These are phyloP conservation scores for Eremothecium gossypii DNA, from an alignment of 1,139 yeast species.

Conservation along the genomic window DNA sequence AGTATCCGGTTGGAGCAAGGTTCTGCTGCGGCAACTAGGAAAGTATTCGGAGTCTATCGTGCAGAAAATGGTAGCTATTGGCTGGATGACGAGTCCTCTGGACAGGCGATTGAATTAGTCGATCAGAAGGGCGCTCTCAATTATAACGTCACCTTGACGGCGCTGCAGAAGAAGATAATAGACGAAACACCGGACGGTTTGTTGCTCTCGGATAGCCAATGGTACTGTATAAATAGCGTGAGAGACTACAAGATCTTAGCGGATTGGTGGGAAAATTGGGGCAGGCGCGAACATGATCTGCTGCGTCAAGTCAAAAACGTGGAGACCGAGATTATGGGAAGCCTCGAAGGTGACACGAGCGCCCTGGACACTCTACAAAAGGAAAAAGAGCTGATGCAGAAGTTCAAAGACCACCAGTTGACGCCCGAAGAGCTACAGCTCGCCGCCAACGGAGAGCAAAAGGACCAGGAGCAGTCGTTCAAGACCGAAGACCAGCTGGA, in stretches of 20 bases:
- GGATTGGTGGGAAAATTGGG: constrained; percentile 67
- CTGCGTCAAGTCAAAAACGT: constrained; percentile 51
- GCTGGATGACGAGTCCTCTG: constrained; percentile 14
- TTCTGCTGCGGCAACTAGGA: constrained; percentile 22
- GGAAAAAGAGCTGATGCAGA: constrained; percentile 33
- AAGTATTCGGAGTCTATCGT: constrained; percentile 17
- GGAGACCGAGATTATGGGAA: constrained; percentile 39
- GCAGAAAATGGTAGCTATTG: constrained; percentile 16
- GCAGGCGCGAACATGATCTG: constrained; percentile 62
- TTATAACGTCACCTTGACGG: constrained; percentile 30
- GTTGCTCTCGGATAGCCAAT: constrained; percentile 51
- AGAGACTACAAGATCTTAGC: constrained; percentile 51
- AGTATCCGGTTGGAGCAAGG: constrained; percentile 18
- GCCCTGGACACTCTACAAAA: constrained; percentile 34
- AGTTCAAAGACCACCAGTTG: constrained; percentile 8
- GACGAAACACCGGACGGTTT: constrained; percentile 60
- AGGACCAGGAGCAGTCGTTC: constrained; percentile 15
- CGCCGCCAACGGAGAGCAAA: constrained; percentile 4
- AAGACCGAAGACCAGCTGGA: constrained; percentile 28
- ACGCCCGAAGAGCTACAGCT: constrained; percentile 28
- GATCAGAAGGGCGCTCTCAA: constrained; percentile 37
- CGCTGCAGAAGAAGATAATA: constrained; percentile 51
- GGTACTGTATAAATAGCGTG: constrained; percentile 51
- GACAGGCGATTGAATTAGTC: constrained; percentile 20
- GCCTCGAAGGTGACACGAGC: neutral